These are phyloP conservation scores for Crassisporium funariophilum DNA, from an alignment of 768 basidiomycete genomes.

Conservation along the genomic window DNA sequence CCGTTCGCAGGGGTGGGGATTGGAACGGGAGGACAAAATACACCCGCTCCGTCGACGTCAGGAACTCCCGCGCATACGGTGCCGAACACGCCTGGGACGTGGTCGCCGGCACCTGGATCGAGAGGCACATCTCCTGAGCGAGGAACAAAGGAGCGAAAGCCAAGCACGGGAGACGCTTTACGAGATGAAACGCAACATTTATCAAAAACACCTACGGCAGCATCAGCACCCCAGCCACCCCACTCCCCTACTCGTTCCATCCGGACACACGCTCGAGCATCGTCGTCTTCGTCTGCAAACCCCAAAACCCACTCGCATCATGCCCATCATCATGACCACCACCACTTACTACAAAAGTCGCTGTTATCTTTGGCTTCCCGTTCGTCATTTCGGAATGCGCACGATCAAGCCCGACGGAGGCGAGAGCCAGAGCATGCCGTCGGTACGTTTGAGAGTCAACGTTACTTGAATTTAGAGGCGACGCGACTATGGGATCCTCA, in stretches of 20 bases:
- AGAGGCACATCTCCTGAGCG: neutral
- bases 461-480: constrained; percentile 70
- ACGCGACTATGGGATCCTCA: constrained; percentile 52
- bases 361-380: constrained; percentile 41
- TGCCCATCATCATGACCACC: constrained; percentile 30
- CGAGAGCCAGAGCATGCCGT: constrained; percentile 54
- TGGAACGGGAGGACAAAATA: neutral
- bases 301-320: constrained; percentile 8
- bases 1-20: neutral
- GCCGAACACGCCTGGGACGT: neutral
- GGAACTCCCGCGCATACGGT: no score
- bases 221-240: neutral
- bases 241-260: neutral
- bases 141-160: no score
- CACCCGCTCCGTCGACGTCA: no score
- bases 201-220: neutral
- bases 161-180: no score
- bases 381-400: constrained; percentile 29
- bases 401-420: constrained; percentile 29
- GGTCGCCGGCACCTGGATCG: neutral
- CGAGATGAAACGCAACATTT: no score
- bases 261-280: neutral
- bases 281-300: neutral
- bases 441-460: constrained; percentile 73
- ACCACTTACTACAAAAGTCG: constrained; percentile 40